Evolutionary conservation across 208 protist species (phyloP).

Genomic region (Leishmania guyanensis): DNA sequence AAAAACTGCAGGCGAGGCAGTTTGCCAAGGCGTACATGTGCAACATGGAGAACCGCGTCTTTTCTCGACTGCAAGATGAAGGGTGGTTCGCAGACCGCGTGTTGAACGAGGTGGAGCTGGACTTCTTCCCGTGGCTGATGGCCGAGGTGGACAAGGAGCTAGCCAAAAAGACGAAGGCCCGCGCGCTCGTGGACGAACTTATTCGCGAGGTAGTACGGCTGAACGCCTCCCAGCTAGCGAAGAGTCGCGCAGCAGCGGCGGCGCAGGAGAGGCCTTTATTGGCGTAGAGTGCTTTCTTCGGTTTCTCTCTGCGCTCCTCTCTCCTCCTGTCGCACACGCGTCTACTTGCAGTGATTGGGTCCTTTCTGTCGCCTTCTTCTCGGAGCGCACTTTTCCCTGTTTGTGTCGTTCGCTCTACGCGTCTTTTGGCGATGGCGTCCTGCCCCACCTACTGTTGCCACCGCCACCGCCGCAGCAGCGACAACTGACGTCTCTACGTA

Average conservation of each 20-base stretch:
- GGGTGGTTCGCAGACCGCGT: constrained; percentile 97
- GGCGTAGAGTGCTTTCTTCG: neutral
- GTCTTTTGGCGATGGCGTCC: neutral
- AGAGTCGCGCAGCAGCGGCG: constrained; percentile 27
- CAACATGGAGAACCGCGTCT: constrained; percentile 93
- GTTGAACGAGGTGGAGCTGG: constrained; percentile 93
- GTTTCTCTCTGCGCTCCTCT: neutral
- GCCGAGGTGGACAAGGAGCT: constrained; percentile 79
- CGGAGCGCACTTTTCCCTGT: neutral
- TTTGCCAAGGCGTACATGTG: constrained; percentile 94
- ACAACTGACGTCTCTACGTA: neutral
- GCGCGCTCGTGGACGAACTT: constrained; percentile 80
- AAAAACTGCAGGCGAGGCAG: constrained; percentile 93
- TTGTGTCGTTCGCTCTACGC: neutral
- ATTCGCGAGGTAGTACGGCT: constrained; percentile 81
- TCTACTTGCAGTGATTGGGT: neutral
- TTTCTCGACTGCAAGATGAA: constrained; percentile 89
- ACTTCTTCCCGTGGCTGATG: constrained; percentile 96
- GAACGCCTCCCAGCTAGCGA: constrained; percentile 48
- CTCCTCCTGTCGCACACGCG: neutral
- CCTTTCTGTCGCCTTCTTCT: neutral
- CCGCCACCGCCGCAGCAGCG: neutral
- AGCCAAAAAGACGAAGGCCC: constrained; percentile 82
- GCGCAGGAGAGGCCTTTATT: neutral
- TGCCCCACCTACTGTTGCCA: neutral